Conservation (phyloP, 2,329 filamentous ascomycete genomes). For the Aspergillus neotritici region DNA sequence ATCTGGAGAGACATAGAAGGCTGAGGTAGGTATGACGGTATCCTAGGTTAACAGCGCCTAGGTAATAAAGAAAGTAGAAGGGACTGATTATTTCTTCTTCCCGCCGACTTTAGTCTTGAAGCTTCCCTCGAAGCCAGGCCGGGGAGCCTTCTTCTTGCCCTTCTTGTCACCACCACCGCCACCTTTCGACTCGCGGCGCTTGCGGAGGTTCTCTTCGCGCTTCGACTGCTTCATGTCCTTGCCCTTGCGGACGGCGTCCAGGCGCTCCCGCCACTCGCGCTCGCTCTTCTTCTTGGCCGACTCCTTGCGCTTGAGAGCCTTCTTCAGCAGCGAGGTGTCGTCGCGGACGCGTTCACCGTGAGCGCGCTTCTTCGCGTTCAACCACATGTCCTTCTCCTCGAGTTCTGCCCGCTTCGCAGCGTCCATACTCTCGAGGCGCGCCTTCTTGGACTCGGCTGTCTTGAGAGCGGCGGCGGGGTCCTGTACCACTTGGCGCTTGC, state of each 20-base stretch:
- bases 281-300: slow-evolving; percentile 84
- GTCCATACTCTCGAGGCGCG: slow-evolving; percentile 68
- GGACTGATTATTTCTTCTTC: slow-evolving; percentile 37
- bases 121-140: slow-evolving; percentile 67
- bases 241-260: slow-evolving; percentile 66
- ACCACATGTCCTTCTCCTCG: slow-evolving; percentile 89
- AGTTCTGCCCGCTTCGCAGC: slow-evolving; percentile 77
- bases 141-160: slow-evolving; percentile 46
- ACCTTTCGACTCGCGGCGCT: slow-evolving; percentile 69
- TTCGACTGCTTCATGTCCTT: slow-evolving; percentile 77
- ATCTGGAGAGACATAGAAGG: no score
- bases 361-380: slow-evolving; percentile 80
- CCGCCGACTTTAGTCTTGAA: slow-evolving; percentile 52
- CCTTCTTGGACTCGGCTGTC: slow-evolving; percentile 79
- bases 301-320: slow-evolving; percentile 90
- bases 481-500: slow-evolving; percentile 73
- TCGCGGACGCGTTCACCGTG: slow-evolving; percentile 87
- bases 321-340: slow-evolving; percentile 81
- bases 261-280: slow-evolving; percentile 74
- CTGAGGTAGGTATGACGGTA: no score
- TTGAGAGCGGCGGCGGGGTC: slow-evolving; percentile 83
- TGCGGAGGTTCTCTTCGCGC: slow-evolving; percentile 70
- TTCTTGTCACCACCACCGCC: slow-evolving; percentile 45
- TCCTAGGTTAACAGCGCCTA: no score
- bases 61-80: no score